Evolutionary conservation across 352 stramenopile species (phyloP).

Genomic region (Globisporangium sylvaticum): DNA sequence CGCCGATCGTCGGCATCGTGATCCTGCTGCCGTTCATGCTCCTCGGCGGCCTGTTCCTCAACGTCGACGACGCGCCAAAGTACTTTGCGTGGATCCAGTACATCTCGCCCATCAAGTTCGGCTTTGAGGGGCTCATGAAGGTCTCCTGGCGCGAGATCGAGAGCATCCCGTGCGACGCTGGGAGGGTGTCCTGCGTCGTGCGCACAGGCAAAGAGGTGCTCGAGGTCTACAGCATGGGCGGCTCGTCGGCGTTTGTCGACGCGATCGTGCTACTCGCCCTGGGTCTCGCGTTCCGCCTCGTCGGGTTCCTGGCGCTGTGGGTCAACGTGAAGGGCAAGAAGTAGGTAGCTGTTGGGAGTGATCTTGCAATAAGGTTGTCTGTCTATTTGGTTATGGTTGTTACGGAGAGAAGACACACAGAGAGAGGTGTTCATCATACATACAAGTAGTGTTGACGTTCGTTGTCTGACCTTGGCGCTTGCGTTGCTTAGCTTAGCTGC

Average conservation of each 20-base stretch:
- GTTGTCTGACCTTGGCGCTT: not conserved
- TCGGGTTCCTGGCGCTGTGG: conserved; percentile 32
- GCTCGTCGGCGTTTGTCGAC: conserved; percentile 20
- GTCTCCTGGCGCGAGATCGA: conserved; percentile 37
- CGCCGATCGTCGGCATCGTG: conserved; percentile 37
- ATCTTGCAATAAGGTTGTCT: not conserved
- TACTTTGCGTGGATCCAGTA: conserved; percentile 65
- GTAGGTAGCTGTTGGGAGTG: not conserved
- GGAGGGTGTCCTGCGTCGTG: not conserved
- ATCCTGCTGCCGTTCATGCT: conserved; percentile 45
- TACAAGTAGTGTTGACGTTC: not conserved
- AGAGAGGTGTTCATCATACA: not conserved
- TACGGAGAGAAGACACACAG: too few species aligned
- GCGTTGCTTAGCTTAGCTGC: not conserved
- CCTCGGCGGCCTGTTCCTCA: conserved; percentile 48
- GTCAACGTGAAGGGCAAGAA: conserved; percentile 19
- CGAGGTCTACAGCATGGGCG: conserved; percentile 40
- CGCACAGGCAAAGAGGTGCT: conserved; percentile 22
- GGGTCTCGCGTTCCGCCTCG: conserved; percentile 27
- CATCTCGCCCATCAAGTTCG: conserved; percentile 54
- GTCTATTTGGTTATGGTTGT: not conserved
- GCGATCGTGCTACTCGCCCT: conserved; percentile 30
- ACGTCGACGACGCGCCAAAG: conserved; percentile 23
- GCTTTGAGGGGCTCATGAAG: conserved; percentile 41
- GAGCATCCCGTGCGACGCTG: conserved; percentile 29